phyloP scores from a whole-genome alignment of 306 rosid genomes.

The Corylus avellana region DNA sequence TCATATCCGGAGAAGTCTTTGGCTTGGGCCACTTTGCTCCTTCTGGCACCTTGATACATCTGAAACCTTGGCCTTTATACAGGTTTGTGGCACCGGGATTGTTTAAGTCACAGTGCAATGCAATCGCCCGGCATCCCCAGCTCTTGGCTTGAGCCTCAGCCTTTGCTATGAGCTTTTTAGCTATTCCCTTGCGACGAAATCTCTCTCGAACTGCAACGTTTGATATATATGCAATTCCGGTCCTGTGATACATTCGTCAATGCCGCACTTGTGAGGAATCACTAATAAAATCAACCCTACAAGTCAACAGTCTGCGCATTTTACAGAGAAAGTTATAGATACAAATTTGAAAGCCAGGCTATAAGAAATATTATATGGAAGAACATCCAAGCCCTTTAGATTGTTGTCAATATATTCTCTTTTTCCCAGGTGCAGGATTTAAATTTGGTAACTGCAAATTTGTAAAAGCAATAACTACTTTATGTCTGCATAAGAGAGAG shows the following conservation, averaged over 20 bases:
- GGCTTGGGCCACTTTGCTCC: constrained; percentile 98
- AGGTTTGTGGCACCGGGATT: constrained; percentile 79
- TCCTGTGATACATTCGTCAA: constrained; percentile 45
- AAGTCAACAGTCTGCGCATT: not conserved
- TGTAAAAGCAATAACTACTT: too few species aligned
- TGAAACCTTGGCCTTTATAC: constrained; percentile 84
- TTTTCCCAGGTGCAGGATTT: too few species aligned
- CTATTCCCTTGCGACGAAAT: constrained; percentile 81
- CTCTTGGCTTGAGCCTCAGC: constrained; percentile 88
- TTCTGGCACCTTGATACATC: constrained; percentile 72
- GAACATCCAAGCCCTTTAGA: too few species aligned
- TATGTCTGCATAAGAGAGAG: too few species aligned
- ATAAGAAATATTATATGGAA: too few species aligned
- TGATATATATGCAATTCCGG: constrained; percentile 93
- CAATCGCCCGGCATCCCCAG: constrained; percentile 91
- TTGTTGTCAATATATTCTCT: too few species aligned
- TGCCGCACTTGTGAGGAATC: not conserved
- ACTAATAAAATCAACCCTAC: constrained; percentile 3
- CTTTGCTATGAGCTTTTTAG: constrained; percentile 68
- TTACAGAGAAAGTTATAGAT: not conserved
- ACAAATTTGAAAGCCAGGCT: too few species aligned
- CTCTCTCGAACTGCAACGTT: constrained; percentile 94
- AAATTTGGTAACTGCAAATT: too few species aligned
- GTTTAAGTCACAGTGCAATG: constrained; percentile 85
- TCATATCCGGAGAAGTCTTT: constrained; percentile 77